Base-by-base conservation (phyloP, 148 eudicot species). In the Silene latifolia region DNA sequence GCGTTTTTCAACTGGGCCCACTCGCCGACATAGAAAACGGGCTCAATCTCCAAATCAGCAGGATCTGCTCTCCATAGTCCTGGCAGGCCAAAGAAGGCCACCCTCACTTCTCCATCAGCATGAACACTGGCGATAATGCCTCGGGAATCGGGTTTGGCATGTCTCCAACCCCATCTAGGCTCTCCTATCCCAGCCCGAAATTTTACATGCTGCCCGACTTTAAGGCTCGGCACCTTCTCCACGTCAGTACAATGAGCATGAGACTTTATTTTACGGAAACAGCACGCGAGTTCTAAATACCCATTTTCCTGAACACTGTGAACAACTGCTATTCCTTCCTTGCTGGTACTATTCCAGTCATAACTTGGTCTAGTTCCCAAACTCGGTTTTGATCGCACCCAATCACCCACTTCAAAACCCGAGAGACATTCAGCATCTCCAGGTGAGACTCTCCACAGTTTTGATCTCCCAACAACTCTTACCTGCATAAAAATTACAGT, bases 131-230 rank as follows among this genome's bases (percentile, higher is more conserved):
- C 86, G 73, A 95, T 83, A 42, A 95, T 87, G 74, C 99, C 99
- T 67, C 83, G 89, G 2, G 97, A 95, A 72, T 82, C 79, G 47
- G 87, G 82, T 32, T 84, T 81, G 61, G 92, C 85, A 25, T 92
- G 97, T 85, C 97, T 87, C 99, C 99, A 95, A 21, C 98, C 99
- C 98, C 99, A 90, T 77, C 99, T 86, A 67, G 99, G 99, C 85
- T 92, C 99, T 42, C 63, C 60, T 42, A 90, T 82, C 64, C 89
- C 99, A 63, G 60, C 74, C 54, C 97, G 85, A 78, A 95, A 92
- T 71, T 85, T 83, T n/a, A 95, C 90, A 69, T 89, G 88, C 72
- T 95, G 99, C 58, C 99, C 99, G 57, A 95, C 83, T 82, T 83
- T 90, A 68, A 92, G 91, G 68, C 83, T 80, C 4, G 89, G 83